Evolutionary conservation across 2,329 filamentous ascomycete genomes (phyloP), one percentile per base, ranked within the genome.

Genomic region (Penicillium sp.): DNA sequence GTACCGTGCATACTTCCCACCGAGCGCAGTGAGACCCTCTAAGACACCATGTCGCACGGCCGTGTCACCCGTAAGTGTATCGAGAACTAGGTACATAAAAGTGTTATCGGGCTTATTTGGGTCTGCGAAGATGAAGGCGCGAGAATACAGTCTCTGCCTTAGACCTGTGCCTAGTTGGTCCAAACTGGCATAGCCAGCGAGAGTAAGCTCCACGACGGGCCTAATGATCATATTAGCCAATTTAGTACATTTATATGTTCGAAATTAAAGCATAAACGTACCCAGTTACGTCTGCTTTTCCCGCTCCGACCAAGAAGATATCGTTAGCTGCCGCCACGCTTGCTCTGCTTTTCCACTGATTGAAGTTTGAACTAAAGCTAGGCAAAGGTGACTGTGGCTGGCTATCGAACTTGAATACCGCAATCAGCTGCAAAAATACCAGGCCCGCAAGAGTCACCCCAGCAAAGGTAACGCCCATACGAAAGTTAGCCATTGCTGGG

Each of bases 171-270:
- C 93, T 31, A 88, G 78, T 76, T 97, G 93, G 41, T 84, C 84
- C n/a, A 87, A 79, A 72, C 92, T 89, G 33, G 93, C 93, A 78
- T 97, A 97, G 60, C 92, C 92, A 82, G 93, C 94, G 71, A 97
- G 83, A 67, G 91, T 92, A 69, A 97, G 84, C 73, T 97, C 91
- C 23, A 95, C 92, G 13, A 95, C 91, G 0, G 92, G 91, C 2
- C 90, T 85, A 36, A 44, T 21, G 9, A 19, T 8, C 27, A 44
- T 50, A 43, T 54, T 43, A 57, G 34, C 19, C 31, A 49, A n/a
- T 31, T n/a, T 23, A 11, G 39, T 38, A 47, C 4, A 25, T 33
- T 23, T 13, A 21, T 2, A 36, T 27, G 21, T 21, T 21, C n/a
- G 16, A 33, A 29, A 19, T 5, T 10, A 21, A 33, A 34, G 23